A percentile compares a stretch with the other conserved stretches of the same genome.
These are phyloP conservation scores for Gleditsia sinensis DNA, from an alignment of 306 rosid species.

Conservation along the genomic window DNA sequence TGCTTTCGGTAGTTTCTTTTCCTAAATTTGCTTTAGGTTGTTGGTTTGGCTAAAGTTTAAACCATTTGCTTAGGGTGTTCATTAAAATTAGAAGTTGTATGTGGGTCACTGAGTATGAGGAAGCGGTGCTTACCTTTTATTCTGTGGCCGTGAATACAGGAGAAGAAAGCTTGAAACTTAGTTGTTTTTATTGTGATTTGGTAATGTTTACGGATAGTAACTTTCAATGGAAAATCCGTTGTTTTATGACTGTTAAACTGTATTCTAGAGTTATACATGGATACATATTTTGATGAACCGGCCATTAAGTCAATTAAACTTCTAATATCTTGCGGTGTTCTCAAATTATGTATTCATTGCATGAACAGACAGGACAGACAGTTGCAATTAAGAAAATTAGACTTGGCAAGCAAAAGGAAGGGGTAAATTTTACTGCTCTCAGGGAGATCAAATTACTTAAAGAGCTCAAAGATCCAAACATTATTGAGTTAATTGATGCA, in stretches of 20 bases:
- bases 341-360: constrained; percentile 26
- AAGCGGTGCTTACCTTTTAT: neutral
- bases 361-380: constrained; percentile 80
- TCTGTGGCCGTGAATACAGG: neutral
- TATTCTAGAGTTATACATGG: constrained; percentile 17
- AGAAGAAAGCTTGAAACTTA: neutral
- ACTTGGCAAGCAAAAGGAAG: constrained; percentile 94
- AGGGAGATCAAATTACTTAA: constrained; percentile 84
- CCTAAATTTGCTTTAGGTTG: neutral
- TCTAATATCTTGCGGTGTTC: neutral
- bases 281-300: constrained; percentile 4
- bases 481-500: constrained; percentile 85
- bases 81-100: neutral
- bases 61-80: neutral
- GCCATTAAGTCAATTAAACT: constrained; percentile 15
- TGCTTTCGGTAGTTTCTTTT: neutral
- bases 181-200: neutral
- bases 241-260: constrained; percentile 14
- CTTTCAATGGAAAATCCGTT: constrained; percentile 6
- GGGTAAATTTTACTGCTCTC: constrained; percentile 86
- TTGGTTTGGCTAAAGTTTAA: neutral
- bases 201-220: neutral
- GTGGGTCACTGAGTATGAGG: neutral
- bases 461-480: constrained; percentile 82
- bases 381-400: constrained; percentile 98